Conservation (phyloP, 2,329 filamentous ascomycete species). For the Zymoseptoria tritici region DNA sequence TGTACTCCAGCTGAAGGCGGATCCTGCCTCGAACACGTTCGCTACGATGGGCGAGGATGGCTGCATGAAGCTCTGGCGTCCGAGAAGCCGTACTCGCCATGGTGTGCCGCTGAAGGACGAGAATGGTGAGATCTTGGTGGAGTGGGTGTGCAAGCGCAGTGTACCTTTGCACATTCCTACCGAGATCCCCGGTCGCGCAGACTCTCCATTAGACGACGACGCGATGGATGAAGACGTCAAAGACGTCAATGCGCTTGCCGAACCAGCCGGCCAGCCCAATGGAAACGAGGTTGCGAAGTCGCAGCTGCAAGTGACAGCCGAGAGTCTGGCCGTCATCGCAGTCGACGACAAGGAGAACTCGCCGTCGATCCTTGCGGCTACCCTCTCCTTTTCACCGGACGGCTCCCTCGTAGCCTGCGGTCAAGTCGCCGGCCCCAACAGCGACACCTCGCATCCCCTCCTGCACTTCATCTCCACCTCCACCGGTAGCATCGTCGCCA, state of each 20-base stretch:
- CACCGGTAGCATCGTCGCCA: constrained; percentile 58
- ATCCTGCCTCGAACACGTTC: constrained; percentile 64
- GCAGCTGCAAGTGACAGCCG: background rate
- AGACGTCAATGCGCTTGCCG: constrained; percentile 26
- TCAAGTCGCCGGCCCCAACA: constrained; percentile 33
- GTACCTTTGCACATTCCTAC: constrained; percentile 33
- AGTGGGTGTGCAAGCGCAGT: constrained; percentile 64
- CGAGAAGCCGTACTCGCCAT: constrained; percentile 60
- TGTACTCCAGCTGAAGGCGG: constrained; percentile 65
- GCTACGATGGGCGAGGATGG: constrained; percentile 80
- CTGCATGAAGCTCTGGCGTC: constrained; percentile 72
- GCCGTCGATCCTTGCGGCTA: constrained; percentile 43
- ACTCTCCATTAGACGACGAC: constrained; percentile 29
- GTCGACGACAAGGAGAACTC: background rate
- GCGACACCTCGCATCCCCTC: constrained; percentile 45
- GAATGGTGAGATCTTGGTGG: constrained; percentile 53
- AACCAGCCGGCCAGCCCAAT: background rate
- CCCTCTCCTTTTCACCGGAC: constrained; percentile 72
- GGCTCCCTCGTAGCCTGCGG: constrained; percentile 70
- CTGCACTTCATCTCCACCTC: constrained; percentile 71
- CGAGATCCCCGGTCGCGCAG: constrained; percentile 26
- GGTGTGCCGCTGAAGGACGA: constrained; percentile 57
- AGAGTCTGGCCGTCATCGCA: background rate
- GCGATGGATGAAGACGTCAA: constrained; percentile 32
- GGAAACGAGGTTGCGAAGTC: background rate